Percentiles rank a stretch among this genome's conserved stretches.
Evolutionary conservation across 2,329 filamentous ascomycete genomes (phyloP).

Genomic region (Talaromyces sp.): DNA sequence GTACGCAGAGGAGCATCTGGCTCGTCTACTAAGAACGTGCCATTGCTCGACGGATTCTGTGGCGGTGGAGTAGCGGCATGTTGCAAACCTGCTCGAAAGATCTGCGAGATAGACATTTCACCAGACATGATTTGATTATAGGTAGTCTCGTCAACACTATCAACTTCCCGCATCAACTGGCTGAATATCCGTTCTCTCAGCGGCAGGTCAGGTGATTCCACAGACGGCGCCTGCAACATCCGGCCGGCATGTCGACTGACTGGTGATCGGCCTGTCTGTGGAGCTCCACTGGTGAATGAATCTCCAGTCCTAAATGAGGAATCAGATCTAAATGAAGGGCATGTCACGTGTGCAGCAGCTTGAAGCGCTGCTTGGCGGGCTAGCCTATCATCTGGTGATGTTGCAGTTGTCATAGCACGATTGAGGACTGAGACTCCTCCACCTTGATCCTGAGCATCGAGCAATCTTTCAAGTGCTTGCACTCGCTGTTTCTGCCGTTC

Average conservation of each 20-base stretch:
- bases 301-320: neutral
- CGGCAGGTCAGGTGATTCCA: neutral
- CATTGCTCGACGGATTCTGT: neutral
- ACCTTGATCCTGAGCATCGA: neutral
- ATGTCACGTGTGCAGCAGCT: neutral
- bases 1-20: neutral
- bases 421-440: neutral
- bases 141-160: neutral
- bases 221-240: neutral
- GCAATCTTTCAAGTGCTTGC: conserved; percentile 9
- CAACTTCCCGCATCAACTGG: conserved; percentile 5
- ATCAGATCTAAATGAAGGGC: neutral
- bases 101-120: neutral
- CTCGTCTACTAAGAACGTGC: neutral
- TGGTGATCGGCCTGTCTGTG: neutral
- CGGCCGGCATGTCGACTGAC: neutral
- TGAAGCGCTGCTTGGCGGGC: neutral
- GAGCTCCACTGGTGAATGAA: neutral
- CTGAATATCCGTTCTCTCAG: neutral
- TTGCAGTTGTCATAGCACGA: neutral
- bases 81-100: conserved; percentile 1
- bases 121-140: conserved; percentile 9
- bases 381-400: neutral
- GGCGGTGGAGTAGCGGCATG: neutral
- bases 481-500: conserved; percentile 6